These are phyloP conservation scores for Ploettnerulaceae sp. DNA, from an alignment of 2,329 filamentous ascomycete genomes.

Conservation along the genomic window DNA sequence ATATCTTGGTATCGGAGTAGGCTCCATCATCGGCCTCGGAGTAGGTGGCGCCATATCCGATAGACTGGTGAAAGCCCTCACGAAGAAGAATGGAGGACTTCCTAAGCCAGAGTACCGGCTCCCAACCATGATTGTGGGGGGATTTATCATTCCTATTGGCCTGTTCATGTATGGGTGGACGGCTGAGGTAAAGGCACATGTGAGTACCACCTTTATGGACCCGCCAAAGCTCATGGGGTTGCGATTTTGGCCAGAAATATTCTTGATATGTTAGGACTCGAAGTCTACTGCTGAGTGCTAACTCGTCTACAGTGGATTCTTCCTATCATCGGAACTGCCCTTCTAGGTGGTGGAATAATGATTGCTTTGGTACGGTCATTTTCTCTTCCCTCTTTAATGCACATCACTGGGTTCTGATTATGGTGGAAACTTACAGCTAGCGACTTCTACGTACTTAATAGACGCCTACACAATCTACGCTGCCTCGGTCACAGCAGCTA, in stretches of 20 bases:
- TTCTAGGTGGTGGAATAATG: no score
- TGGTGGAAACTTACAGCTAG: not conserved
- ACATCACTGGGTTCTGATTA: not conserved
- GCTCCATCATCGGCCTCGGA: constrained; percentile 23
- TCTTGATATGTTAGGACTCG: constrained; percentile 5
- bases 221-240: constrained; percentile 36
- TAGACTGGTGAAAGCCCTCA: constrained; percentile 30
- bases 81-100: constrained; percentile 37
- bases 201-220: no score
- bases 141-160: constrained; percentile 40
- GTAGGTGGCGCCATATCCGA: constrained; percentile 1
- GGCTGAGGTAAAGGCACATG: constrained; percentile 37
- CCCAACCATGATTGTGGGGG: constrained; percentile 42
- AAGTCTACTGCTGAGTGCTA: no score
- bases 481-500: constrained; percentile 8
- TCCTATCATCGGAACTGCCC: no score
- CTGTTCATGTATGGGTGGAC: constrained; percentile 51
- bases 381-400: not conserved
- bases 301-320: no score
- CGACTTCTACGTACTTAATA: constrained; percentile 6
- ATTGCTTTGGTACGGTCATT: no score
- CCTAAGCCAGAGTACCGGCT: constrained; percentile 32
- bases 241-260: constrained; percentile 7
- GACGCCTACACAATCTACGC: constrained; percentile 11
- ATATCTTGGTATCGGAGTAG: constrained; percentile 42